Conservation (phyloP, 176 grass and related monocot genomes). For the Ampelocalamus luodianensis region DNA sequence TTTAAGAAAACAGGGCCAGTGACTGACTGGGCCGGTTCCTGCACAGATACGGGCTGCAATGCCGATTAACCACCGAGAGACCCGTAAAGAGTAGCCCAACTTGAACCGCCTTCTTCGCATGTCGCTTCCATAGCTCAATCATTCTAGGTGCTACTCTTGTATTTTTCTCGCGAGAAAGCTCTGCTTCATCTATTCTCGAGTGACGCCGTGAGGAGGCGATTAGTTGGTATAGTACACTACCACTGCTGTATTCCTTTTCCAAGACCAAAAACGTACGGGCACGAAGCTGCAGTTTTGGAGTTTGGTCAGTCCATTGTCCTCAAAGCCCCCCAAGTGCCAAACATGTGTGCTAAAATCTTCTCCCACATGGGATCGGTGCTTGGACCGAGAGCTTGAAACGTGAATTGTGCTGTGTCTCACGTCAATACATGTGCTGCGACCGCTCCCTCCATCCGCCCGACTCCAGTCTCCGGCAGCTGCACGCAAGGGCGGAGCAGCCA, state of each 20-base stretch:
- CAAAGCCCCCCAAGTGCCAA: neutral
- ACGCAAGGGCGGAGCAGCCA: too few relatives aligned
- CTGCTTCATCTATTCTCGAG: too few relatives aligned
- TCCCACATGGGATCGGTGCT: neutral
- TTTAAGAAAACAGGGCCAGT: neutral
- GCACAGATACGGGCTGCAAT: too few relatives aligned
- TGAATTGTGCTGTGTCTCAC: neutral
- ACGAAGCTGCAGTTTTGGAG: neutral
- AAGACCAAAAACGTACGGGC: neutral
- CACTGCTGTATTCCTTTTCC: neutral
- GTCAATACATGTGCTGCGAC: constrained; percentile 54
- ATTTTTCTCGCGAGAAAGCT: too few relatives aligned
- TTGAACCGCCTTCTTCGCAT: neutral
- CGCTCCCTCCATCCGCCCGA: neutral
- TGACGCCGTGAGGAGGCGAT: too few relatives aligned
- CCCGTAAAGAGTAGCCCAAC: neutral
- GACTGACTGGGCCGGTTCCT: too few relatives aligned
- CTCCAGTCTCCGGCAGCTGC: neutral
- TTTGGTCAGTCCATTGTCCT: neutral
- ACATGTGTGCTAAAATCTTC: constrained; percentile 18
- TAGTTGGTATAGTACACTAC: neutral
- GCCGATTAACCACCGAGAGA: too few relatives aligned
- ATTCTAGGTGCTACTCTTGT: neutral
- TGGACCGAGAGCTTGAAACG: constrained; percentile 6
- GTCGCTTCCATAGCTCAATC: neutral